These are phyloP conservation scores for Exophiala xenobiotica DNA, from an alignment of 2,329 filamentous ascomycete genomes.

Conservation along the genomic window DNA sequence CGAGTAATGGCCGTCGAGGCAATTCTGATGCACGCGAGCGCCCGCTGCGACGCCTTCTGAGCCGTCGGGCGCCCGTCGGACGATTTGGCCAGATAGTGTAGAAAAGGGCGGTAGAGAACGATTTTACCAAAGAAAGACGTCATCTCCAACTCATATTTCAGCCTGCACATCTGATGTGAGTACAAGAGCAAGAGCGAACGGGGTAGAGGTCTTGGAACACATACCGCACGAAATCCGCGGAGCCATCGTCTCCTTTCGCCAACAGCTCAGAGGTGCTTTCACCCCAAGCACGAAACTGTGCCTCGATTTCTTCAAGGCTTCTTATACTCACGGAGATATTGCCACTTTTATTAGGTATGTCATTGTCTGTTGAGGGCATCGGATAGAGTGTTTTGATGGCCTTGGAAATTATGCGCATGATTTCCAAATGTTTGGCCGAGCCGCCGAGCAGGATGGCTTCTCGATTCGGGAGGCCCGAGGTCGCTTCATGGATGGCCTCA, in stretches of 20 bases:
- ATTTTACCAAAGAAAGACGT: constrained; percentile 28
- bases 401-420: constrained; percentile 23
- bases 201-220: background rate
- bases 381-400: constrained; percentile 20
- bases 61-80: constrained; percentile 12
- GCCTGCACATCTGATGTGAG: constrained; percentile 1
- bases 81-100: constrained; percentile 28
- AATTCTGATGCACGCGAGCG: constrained; percentile 20
- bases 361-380: constrained; percentile 10
- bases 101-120: constrained; percentile 30
- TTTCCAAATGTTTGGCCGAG: constrained; percentile 20
- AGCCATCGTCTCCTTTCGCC: constrained; percentile 1
- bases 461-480: background rate
- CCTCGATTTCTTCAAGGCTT: constrained; percentile 15
- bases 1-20: constrained; percentile 19
- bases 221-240: background rate
- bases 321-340: background rate
- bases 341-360: background rate
- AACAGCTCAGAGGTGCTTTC: constrained; percentile 11
- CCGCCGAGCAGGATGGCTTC: constrained; percentile 13
- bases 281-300: constrained; percentile 19
- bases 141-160: constrained; percentile 25
- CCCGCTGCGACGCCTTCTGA: constrained; percentile 14
- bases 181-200: background rate
- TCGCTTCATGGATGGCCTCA: background rate